Conservation (phyloP, 805 yeast genomes). For the Metschnikowia noctiluminum region DNA sequence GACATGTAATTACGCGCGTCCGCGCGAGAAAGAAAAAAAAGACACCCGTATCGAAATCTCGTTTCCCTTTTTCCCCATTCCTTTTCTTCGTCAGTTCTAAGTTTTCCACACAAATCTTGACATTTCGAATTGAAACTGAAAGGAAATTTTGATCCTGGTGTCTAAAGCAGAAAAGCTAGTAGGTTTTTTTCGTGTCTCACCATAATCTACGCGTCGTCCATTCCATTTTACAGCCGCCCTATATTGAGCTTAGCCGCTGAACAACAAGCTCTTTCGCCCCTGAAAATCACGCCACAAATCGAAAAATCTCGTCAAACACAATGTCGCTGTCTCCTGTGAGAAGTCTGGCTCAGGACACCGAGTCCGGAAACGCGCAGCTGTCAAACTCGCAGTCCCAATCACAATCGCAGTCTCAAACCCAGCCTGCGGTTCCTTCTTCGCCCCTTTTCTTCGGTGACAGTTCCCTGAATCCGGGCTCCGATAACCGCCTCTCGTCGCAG, state of each 20-base stretch:
- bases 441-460: slow-evolving; percentile 54
- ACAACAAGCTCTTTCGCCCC: no score
- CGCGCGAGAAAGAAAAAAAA: slow-evolving; percentile 11
- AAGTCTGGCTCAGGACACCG: slow-evolving; percentile 16
- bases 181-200: no score
- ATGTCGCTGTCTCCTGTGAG: slow-evolving; percentile 21
- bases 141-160: no score
- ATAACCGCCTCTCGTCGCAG: slow-evolving; percentile 23
- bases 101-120: no score
- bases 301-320: not conserved
- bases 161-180: no score
- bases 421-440: slow-evolving; percentile 50
- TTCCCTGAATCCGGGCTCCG: slow-evolving; percentile 41
- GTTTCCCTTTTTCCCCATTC: not conserved
- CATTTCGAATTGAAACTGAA: no score
- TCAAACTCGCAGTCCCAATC: slow-evolving; percentile 2
- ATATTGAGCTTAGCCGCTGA: no score
- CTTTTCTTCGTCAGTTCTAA: not conserved
- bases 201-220: no score
- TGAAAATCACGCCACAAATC: not conserved
- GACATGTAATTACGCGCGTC: slow-evolving; percentile 30
- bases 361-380: slow-evolving; percentile 1
- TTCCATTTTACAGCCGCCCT: no score
- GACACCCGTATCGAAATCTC: not conserved
- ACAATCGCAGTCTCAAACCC: slow-evolving; percentile 29